These are phyloP conservation scores for Colletotrichum ledebouriae DNA, from an alignment of 2,329 filamentous ascomycete species.

Conservation along the genomic window DNA sequence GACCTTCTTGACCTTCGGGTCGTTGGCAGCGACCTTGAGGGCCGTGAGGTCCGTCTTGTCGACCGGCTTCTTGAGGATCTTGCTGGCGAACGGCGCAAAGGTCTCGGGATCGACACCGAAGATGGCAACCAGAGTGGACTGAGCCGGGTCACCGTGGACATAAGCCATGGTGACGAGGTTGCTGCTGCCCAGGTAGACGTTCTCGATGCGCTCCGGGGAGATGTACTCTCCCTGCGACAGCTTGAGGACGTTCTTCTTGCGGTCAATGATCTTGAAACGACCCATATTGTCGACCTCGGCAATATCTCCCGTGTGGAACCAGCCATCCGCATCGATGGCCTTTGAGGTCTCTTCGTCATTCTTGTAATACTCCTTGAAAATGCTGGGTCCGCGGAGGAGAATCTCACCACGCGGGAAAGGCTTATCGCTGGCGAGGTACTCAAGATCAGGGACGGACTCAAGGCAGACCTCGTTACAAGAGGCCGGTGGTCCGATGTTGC, in stretches of 20 bases:
- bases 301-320: slow-evolving; percentile 98
- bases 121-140: slow-evolving; percentile 86
- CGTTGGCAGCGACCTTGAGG: slow-evolving; percentile 74
- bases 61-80: slow-evolving; percentile 78
- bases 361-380: slow-evolving; percentile 91
- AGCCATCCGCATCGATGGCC: slow-evolving; percentile 86
- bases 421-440: slow-evolving; percentile 89
- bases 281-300: slow-evolving; percentile 86
- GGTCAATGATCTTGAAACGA: slow-evolving; percentile 93
- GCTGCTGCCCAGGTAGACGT: slow-evolving; percentile 87
- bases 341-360: slow-evolving; percentile 90
- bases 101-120: slow-evolving; percentile 88
- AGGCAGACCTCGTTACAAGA: slow-evolving; percentile 81
- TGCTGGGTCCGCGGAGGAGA: slow-evolving; percentile 81
- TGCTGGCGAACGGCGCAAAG: slow-evolving; percentile 85
- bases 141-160: slow-evolving; percentile 89
- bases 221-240: slow-evolving; percentile 98
- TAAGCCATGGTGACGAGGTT: slow-evolving; percentile 84
- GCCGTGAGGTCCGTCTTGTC: slow-evolving; percentile 73
- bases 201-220: slow-evolving; percentile 96
- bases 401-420: slow-evolving; percentile 92
- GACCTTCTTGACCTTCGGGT: slow-evolving; percentile 79
- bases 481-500: slow-evolving; percentile 84
- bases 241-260: slow-evolving; percentile 99
- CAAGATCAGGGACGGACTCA: slow-evolving; percentile 91